Evolutionary conservation across 1,284 basidiomycete species (phyloP).

Genomic region (Schizophyllum amplum): DNA sequence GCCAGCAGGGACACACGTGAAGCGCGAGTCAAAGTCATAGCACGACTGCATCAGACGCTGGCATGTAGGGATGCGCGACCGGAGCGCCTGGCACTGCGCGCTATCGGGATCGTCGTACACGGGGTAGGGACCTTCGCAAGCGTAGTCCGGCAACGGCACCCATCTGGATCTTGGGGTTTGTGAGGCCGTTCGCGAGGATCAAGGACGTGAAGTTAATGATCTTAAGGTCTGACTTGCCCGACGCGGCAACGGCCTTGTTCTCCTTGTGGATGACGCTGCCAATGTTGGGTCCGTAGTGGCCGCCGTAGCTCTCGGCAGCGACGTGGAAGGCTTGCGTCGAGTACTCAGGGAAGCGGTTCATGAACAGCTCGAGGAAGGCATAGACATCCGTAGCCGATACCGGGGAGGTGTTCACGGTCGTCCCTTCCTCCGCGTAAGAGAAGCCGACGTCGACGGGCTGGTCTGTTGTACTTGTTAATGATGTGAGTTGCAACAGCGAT

Average conservation of each 20-base stretch:
- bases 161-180: constrained; percentile 72
- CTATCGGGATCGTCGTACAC: constrained; percentile 66
- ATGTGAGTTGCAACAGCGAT: background rate
- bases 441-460: constrained; percentile 87
- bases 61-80: constrained; percentile 63
- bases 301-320: constrained; percentile 27
- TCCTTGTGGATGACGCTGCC: constrained; percentile 68
- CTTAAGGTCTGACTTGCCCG: constrained; percentile 33
- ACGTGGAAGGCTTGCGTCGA: constrained; percentile 60
- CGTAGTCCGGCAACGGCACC: constrained; percentile 72
- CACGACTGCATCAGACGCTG: constrained; percentile 60
- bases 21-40: constrained; percentile 47
- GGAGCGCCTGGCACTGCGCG: constrained; percentile 54
- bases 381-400: constrained; percentile 81
- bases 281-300: constrained; percentile 76
- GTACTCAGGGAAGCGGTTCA: constrained; percentile 65
- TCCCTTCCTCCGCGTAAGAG: constrained; percentile 72
- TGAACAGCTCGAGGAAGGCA: constrained; percentile 85
- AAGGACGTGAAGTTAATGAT: constrained; percentile 74
- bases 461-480: constrained; percentile 59
- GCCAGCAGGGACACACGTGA: constrained; percentile 53
- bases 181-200: constrained; percentile 77
- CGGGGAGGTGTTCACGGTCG: constrained; percentile 64
- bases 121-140: constrained; percentile 70
- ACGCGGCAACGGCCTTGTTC: constrained; percentile 48